phyloP scores from a whole-genome alignment of 306 rosid genomes.

The Potentilla sterilis region DNA sequence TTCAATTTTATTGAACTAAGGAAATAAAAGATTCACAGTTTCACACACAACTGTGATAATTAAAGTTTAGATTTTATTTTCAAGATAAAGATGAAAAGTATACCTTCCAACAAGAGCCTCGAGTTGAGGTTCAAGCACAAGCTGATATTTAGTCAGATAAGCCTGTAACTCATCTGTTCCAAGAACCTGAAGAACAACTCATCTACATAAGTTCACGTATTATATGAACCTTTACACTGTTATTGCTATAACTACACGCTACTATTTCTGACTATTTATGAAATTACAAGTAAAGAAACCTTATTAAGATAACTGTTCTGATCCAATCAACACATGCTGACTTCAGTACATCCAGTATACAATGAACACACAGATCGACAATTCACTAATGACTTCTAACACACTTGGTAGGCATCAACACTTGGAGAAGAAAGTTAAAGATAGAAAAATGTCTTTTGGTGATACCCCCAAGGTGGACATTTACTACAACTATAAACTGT shows the following conservation, averaged over 20 bases:
- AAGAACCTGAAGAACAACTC: conserved; percentile 37
- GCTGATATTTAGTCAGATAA: conserved; percentile 43
- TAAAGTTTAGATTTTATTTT: too few species aligned
- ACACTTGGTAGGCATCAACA: not conserved
- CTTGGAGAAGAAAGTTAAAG: not conserved
- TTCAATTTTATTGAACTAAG: not conserved
- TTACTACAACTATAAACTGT: not conserved
- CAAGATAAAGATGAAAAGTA: conserved; percentile 9
- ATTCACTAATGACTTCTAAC: not conserved
- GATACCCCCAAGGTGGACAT: too few species aligned
- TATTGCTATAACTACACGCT: not conserved
- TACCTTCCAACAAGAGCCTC: conserved; percentile 54
- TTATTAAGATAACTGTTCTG: not conserved
- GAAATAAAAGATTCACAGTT: not conserved
- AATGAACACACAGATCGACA: not conserved
- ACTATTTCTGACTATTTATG: not conserved
- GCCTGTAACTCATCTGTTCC: conserved; percentile 49
- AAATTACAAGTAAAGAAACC: not conserved
- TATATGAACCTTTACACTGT: not conserved
- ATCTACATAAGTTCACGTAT: not conserved
- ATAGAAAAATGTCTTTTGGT: too few species aligned
- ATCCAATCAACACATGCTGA: not conserved
- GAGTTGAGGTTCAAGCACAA: conserved; percentile 49
- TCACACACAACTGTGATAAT: not conserved
- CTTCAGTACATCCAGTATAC: not conserved